phyloP scores from a whole-genome alignment of 108 stramenopile genomes.

The Poteriospumella lacustris region DNA sequence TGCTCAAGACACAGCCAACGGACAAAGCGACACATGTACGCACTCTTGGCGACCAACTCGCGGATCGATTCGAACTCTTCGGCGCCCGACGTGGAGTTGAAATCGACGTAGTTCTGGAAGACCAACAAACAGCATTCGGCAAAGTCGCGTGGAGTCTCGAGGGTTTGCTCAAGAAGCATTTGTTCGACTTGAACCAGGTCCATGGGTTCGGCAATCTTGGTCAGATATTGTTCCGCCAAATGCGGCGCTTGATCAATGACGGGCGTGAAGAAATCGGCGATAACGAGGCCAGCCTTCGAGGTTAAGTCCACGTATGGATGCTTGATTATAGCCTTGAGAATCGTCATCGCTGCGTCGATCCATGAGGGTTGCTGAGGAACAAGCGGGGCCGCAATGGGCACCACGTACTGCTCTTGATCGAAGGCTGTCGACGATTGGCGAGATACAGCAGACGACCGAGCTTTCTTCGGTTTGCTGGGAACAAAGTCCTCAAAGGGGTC shows the following conservation, averaged over 20 bases:
- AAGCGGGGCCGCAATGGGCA: too few relatives aligned
- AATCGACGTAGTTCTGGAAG: neutral
- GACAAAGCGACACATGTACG: neutral
- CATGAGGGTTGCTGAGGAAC: too few relatives aligned
- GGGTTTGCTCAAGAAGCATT: neutral
- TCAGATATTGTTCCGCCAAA: neutral
- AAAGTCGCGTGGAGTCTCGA: neutral
- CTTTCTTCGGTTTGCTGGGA: too few relatives aligned
- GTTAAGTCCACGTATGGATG: constrained; percentile 17
- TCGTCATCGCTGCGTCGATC: neutral
- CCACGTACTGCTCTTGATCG: too few relatives aligned
- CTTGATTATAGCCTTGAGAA: neutral
- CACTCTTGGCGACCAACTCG: neutral
- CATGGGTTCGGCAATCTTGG: neutral
- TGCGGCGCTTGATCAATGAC: neutral
- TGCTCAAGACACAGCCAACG: neutral
- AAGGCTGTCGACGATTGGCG: too few relatives aligned
- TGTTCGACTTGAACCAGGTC: neutral
- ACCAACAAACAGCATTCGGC: neutral
- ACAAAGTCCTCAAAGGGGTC: too few relatives aligned
- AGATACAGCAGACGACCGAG: too few relatives aligned
- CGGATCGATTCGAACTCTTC: neutral
- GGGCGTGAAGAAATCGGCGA: neutral
- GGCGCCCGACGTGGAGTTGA: neutral
- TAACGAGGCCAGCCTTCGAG: neutral